Base-by-base conservation (phyloP, 2,329 filamentous ascomycete species). In the Aureobasidium uvarum region DNA sequence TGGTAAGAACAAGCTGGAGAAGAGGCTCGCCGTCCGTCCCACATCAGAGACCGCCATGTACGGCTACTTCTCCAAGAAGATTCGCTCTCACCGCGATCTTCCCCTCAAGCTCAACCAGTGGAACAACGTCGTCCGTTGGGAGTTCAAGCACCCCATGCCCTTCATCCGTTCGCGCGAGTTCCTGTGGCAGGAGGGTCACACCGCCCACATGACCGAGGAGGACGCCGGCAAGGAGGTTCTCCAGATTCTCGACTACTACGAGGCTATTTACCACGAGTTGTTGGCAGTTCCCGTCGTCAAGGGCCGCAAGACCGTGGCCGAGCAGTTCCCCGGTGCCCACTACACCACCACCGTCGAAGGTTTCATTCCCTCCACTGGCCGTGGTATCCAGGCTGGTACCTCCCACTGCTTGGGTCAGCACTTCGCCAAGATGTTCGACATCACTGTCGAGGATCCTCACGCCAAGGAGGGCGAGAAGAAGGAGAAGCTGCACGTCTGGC, bases 351-450 rank as follows among this genome's bases (percentile, higher is more conserved):
- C 95, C 1, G 90, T 96, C 55, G 95, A 99, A 80, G 95, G 92
- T 39, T 99, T 96, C 77, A 97, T 99, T 70, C 93, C 95, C 41
- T 88, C 92, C 68, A 98, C 96, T 69, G 95, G 95, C 28, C 90
- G 95, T 75, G 95, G 95, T 77, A 98, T 99, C 67, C 95, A 99
- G 80, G 95, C 93, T 70, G 95, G 88, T 62, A 99, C 95, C 46
- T 96, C 92, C 62, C 95, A 99, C 81, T 92, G 88, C 69, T 84
- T 99, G 10, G 95, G 95, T 62, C 95, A 99, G 80, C 97, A 99
- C 81, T 99, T 99, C 81, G 93, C 89, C 77, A 97, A 96, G 81
- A 99, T 99, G 93, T 99, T 98, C 77, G 90, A 95, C 77, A 98
- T 99, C 77, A 96, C 90, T 0, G 92, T 99, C 36, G 94, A 99